These are phyloP conservation scores for Aureobasidium sp. DNA, from an alignment of 2,329 filamentous ascomycete genomes.

Conservation along the genomic window DNA sequence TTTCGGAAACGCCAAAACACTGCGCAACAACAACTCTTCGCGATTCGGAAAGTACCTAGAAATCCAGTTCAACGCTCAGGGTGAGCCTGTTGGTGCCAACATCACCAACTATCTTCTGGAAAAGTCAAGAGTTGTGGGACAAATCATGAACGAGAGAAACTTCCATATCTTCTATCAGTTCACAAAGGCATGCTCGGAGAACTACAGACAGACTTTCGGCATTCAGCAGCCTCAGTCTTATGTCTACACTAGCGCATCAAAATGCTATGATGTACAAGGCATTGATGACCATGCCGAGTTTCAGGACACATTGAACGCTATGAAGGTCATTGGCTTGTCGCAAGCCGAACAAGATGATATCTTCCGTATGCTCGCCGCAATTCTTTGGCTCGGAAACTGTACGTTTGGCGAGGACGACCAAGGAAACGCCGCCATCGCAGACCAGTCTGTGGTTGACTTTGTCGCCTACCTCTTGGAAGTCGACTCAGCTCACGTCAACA, in stretches of 20 bases:
- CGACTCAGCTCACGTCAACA: slow-evolving; percentile 69
- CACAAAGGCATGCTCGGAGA: slow-evolving; percentile 83
- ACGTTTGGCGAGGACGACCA: slow-evolving; percentile 83
- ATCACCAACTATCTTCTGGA: slow-evolving; percentile 98
- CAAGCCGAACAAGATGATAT: slow-evolving; percentile 92
- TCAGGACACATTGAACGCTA: slow-evolving; percentile 83
- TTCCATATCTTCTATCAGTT: slow-evolving; percentile 99
- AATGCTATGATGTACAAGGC: slow-evolving; percentile 88
- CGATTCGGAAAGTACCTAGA: slow-evolving; percentile 98
- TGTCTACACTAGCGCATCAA: slow-evolving; percentile 85
- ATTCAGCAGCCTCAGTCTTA: slow-evolving; percentile 90
- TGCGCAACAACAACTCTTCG: slow-evolving; percentile 98
- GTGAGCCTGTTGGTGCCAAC: slow-evolving; percentile 90
- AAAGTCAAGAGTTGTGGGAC: slow-evolving; percentile 89
- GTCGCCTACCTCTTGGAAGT: slow-evolving; percentile 90
- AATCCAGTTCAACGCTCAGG: slow-evolving; percentile 85
- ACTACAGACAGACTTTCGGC: slow-evolving; percentile 82
- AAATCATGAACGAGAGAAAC: slow-evolving; percentile 92
- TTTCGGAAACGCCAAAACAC: slow-evolving; percentile 95
- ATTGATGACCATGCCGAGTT: slow-evolving; percentile 90
- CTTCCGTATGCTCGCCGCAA: slow-evolving; percentile 85
- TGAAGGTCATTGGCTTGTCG: slow-evolving; percentile 85
- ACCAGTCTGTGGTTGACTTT: slow-evolving; percentile 90
- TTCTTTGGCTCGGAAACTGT: slow-evolving; percentile 93
- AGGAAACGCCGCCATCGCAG: slow-evolving; percentile 78